Base-by-base conservation (phyloP, 805 yeast genomes). In the Pichia thaimueangensis region DNA sequence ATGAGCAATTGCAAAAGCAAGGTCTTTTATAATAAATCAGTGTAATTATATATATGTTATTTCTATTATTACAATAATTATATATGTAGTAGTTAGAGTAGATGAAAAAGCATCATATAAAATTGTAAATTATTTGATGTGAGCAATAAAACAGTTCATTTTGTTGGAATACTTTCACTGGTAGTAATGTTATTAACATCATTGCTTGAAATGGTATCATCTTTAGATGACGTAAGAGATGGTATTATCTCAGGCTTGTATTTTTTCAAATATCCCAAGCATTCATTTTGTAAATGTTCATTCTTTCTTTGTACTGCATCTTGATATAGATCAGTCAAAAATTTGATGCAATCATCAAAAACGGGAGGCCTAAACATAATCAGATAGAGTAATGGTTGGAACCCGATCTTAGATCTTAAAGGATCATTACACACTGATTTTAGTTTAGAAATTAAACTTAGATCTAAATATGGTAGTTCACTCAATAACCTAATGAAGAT, bases 351-450 rank as follows among this genome's bases (percentile, higher is more conserved):
- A 11, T 66, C 64, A 3, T 59, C 68, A 47, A 80, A 76, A 23
- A 77, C 86, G 0, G 97, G 97, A 1, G 96, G 96, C 54, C 95
- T 74, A 60, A 86, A 85, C 91, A 87, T 84, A 42, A 89, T 76
- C 47, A 93, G 64, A 55, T 82, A 86, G 50, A 85, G 86, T 43
- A 94, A 64, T 1, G 95, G 78, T 52, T 86, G 81, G 52, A 86
- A 78, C 0, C 97, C 98, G 20, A 91, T 65, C 39, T 80, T 73
- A 19, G 78, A 70, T 62, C 97, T 75, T 19, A 77, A 82, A 0
- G 97, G 97, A 58, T 93, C 97, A 35, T 76, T 66, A 56, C 96
- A 83, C 13, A 93, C 63, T 10, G 91, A 78, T 54, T 77, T 75
- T 41, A 91, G 71, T 44, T 80, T 78, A 17, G 65, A 63, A 2